Conservation (phyloP, 2,329 filamentous ascomycete genomes). For the Colletotrichum godetiae region DNA sequence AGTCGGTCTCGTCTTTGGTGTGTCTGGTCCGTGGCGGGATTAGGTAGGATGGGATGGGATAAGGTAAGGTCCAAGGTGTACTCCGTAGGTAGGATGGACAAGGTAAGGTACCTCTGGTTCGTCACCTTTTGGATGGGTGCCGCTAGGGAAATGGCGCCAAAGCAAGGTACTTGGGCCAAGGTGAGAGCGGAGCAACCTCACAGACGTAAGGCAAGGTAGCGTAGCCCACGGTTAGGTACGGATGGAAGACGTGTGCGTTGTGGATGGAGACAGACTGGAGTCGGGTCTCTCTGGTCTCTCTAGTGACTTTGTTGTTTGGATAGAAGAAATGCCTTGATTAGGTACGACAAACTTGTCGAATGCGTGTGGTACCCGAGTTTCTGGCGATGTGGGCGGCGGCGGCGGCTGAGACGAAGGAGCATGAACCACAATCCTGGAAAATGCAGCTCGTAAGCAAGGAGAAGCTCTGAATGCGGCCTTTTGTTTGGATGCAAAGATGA, state of each 20-base stretch:
- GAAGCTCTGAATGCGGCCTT: neutral
- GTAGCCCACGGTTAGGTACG: constrained; percentile 2
- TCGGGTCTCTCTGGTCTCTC: neutral
- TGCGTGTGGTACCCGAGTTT: constrained; percentile 11
- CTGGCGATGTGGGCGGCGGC: constrained; percentile 1
- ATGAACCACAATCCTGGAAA: neutral
- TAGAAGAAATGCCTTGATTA: too few species aligned
- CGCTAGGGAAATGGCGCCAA: constrained; percentile 2
- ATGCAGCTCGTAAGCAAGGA: neutral
- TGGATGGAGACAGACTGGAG: neutral
- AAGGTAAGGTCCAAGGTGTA: neutral
- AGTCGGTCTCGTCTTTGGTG: neutral
- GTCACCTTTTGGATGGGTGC: constrained; percentile 9
- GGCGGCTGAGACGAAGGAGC: neutral
- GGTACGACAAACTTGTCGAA: neutral
- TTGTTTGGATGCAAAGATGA: constrained; percentile 8
- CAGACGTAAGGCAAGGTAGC: neutral
- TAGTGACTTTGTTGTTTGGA: neutral
- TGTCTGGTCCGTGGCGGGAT: neutral
- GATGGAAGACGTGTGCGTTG: neutral
- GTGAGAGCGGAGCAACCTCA: neutral
- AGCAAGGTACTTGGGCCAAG: neutral
- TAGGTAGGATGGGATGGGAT: constrained; percentile 25
- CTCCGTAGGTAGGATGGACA: neutral
- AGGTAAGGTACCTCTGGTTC: constrained; percentile 8